Percentiles rank a stretch among this genome's conserved stretches.
These are phyloP conservation scores for Penicillium sp. DNA, from an alignment of 2,329 filamentous ascomycete genomes.

Conservation along the genomic window DNA sequence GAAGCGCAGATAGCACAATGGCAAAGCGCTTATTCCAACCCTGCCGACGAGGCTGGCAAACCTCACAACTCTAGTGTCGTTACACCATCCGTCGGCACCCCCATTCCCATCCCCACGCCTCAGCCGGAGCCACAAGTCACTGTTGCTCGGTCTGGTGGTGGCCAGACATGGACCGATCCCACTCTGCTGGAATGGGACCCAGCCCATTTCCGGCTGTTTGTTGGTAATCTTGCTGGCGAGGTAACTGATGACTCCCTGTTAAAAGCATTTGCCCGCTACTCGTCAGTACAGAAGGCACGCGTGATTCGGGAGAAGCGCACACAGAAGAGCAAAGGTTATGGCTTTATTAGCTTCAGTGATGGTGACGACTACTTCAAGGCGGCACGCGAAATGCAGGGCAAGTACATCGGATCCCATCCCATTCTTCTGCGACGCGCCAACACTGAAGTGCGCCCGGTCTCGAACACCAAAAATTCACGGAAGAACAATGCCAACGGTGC, in stretches of 20 bases:
- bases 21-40: conserved; percentile 80
- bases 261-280: conserved; percentile 89
- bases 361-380: conserved; percentile 96
- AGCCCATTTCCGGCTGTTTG: conserved; percentile 89
- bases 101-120: conserved; percentile 47
- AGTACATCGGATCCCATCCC: conserved; percentile 98
- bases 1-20: conserved; percentile 92
- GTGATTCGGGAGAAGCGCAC: conserved; percentile 95
- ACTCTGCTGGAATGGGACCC: conserved; percentile 95
- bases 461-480: conserved; percentile 68
- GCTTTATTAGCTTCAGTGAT: conserved; percentile 94
- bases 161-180: conserved; percentile 88
- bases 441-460: conserved; percentile 82
- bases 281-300: conserved; percentile 85
- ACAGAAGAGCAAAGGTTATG: conserved; percentile 93
- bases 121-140: conserved; percentile 69
- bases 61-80: conserved; percentile 47
- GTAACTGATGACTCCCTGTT: conserved; percentile 93
- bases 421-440: conserved; percentile 84
- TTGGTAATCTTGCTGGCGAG: conserved; percentile 95
- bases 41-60: conserved; percentile 22
- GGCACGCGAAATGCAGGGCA: conserved; percentile 97
- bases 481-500: conserved; percentile 43
- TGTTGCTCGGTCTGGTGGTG: conserved; percentile 83
- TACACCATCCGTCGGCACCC: conserved; percentile 42